Evolutionary conservation across 2,329 filamentous ascomycete genomes (phyloP), one percentile per base, ranked within the genome.

Genomic region (Zalaria sp.): DNA sequence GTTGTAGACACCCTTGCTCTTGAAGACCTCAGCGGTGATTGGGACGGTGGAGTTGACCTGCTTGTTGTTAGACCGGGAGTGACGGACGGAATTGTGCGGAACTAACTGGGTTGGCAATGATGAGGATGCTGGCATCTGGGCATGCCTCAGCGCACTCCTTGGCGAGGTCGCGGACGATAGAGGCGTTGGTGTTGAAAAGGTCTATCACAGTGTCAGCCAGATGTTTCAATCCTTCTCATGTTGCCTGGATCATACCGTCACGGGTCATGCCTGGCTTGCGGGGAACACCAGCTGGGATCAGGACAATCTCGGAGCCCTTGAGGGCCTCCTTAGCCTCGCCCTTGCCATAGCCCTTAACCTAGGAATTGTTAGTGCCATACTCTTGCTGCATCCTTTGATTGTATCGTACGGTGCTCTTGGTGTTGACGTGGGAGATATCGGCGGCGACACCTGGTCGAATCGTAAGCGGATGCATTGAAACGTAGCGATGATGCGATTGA

Each of bases 171-270:
- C 89, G 88, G 65, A 98, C 91, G 66, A 98, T 98, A 64, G 86
- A 93, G 67, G 91, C 91, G 69, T 98, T 98, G 77, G 89, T 98
- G 81, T 96, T 96, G 87, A 98, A 98, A 51, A 98, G 82, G 66
- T 98, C 89, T 79, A 45, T 25, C 25, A 34, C 5, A 2, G 37
- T 18, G n/a, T 44, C 25, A 46, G 36, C 36, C 25, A 26, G 25
- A 5, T 40, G 25, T 34, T 27, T 29, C 25, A 35, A 18, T 18
- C 10, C 8, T 41, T 28, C 9, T 5, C 42, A 18, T 41, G 27
- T 37, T 39, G 31, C 25, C 18, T 27, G 11, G 18, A 27, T 38
- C 67, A 49, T 69, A 79, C 76, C 76, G 70, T 98, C 91, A 75
- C 91, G 88, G 71, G 84, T 93, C 91, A 98, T 98, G 71, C 91